Evolutionary conservation across 2,329 filamentous ascomycete species (phyloP), one percentile per base, ranked within the genome.

Genomic region (Alternaria gansuensis): DNA sequence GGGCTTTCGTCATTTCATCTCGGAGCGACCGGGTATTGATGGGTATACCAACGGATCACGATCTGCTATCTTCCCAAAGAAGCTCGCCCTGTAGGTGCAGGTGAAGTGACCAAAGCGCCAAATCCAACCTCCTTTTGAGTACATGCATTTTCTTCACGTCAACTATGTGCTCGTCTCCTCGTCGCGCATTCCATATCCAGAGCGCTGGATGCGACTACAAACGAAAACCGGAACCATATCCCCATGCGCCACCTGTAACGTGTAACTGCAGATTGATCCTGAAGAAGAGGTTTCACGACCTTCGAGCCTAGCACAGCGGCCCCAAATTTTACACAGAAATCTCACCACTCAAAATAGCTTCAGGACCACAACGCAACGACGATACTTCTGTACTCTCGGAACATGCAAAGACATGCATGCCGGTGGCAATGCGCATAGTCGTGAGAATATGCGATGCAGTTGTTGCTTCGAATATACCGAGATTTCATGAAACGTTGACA

Each of bases 401-500:
- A 45, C 28, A 50, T 55, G 51, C 51, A 50, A 49, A 48, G 23
- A 43, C 21, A 29, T 48, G 37, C 24, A n/a, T n/a, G 21, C 36
- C 33, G 17, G 39, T 31, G 39, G 39, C 40, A 45, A 39, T 40
- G 39, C 45, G 39, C 51, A 45, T 40, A 33, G 51, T 50, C 5
- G 31, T 26, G 11, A 39, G 43, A 33, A 21, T 49, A 40, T 37
- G 55, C 62, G 57, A 64, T 43, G 61, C 59, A 59, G 26, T 55
- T 48, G 49, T 26, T 26, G 40, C 40, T 29, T 53, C 37, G 31
- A 48, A 50, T 33, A 26, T 63, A 55, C 60, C 60, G 63, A 63
- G 46, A 59, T 70, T 61, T 54, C 67, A 64, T 63, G 61, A 70
- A 69, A 69, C 66, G 45, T 57, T 65, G 63, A 67, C 60, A 64